A percentile compares a stretch with the other conserved stretches of the same genome.
These are phyloP conservation scores for Aspergillus fischeri DNA, from an alignment of 2,329 filamentous ascomycete genomes.

Conservation along the genomic window DNA sequence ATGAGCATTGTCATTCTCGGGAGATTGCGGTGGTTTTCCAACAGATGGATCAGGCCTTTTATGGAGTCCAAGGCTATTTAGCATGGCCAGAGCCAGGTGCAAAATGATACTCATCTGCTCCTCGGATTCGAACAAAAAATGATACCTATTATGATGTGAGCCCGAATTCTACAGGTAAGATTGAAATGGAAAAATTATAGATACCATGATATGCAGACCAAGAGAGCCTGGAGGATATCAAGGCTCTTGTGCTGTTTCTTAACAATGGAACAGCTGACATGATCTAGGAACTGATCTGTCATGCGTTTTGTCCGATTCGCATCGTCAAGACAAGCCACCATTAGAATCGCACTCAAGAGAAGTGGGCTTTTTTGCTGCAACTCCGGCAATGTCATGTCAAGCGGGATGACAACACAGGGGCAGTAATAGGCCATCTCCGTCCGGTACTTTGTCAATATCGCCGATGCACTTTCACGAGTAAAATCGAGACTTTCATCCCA, in stretches of 20 bases:
- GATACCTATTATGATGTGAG: not conserved
- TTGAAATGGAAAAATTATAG: slow-evolving; percentile 6
- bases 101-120: slow-evolving; percentile 51
- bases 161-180: not conserved
- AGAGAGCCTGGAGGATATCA: slow-evolving; percentile 46
- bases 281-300: slow-evolving; percentile 13
- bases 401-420: slow-evolving; percentile 23
- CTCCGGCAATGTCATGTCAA: slow-evolving; percentile 11
- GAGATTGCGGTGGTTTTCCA: slow-evolving; percentile 1
- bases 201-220: slow-evolving; percentile 47
- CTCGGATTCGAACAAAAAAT: slow-evolving; percentile 6
- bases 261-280: slow-evolving; percentile 42
- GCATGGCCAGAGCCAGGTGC: slow-evolving; percentile 45
- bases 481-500: slow-evolving; percentile 1
- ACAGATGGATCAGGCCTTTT: slow-evolving; percentile 8
- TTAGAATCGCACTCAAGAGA: slow-evolving; percentile 17
- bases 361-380: slow-evolving; percentile 20
- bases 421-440: slow-evolving; percentile 19
- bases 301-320: slow-evolving; percentile 12
- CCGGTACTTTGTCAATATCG: slow-evolving; percentile 8
- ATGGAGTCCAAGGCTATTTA: slow-evolving; percentile 41
- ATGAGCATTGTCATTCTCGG: slow-evolving; percentile 21
- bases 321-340: slow-evolving; percentile 14
- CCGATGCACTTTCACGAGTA: slow-evolving; percentile 9
- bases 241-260: slow-evolving; percentile 40